Percentiles rank a stretch among this genome's conserved stretches.
phyloP scores from a whole-genome alignment of 1,139 yeast genomes.

The Kodamaea alishanica region DNA sequence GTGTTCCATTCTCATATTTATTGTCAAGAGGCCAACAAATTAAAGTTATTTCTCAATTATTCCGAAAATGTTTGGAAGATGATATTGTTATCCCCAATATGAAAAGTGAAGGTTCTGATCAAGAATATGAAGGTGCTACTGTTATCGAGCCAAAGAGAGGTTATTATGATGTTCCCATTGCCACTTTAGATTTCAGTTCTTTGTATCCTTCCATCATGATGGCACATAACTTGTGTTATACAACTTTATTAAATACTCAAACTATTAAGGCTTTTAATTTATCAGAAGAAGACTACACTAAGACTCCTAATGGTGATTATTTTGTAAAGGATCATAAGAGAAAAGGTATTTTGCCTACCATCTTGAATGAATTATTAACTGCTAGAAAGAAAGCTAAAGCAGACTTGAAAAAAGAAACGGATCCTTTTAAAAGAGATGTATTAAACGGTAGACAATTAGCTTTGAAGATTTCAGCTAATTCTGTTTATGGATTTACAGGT shows the following conservation, averaged over 20 bases:
- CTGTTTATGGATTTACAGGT: slow-evolving; percentile 98
- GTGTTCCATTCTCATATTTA: slow-evolving; percentile 92
- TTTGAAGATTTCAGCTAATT: slow-evolving; percentile 91
- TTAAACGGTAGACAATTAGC: slow-evolving; percentile 97
- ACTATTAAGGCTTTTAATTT: slow-evolving; percentile 66
- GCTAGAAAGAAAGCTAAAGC: slow-evolving; percentile 93
- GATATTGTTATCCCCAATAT: slow-evolving; percentile 88
- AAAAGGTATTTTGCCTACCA: slow-evolving; percentile 87
- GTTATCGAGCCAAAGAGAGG: slow-evolving; percentile 97
- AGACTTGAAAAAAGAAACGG: slow-evolving; percentile 88
- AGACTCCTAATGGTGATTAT: slow-evolving; percentile 89
- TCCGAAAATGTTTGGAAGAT: slow-evolving; percentile 83
- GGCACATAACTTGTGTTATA: slow-evolving; percentile 98
- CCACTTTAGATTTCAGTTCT: slow-evolving; percentile 95
- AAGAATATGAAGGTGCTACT: slow-evolving; percentile 98
- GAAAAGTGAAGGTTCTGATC: slow-evolving; percentile 76
- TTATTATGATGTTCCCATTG: slow-evolving; percentile 94
- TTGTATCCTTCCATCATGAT: slow-evolving; percentile 98
- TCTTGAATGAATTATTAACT: slow-evolving; percentile 77
- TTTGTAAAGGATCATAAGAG: slow-evolving; percentile 73
- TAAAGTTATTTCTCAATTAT: slow-evolving; percentile 91
- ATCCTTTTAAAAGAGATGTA: slow-evolving; percentile 90
- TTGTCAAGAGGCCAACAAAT: slow-evolving; percentile 94
- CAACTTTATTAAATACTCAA: slow-evolving; percentile 71
- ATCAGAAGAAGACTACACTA: slow-evolving; percentile 72